A percentile compares a stretch with the other conserved stretches of the same genome.
Conservation (phyloP, 2,329 filamentous ascomycete species). For the Cyanodermella asteris region DNA sequence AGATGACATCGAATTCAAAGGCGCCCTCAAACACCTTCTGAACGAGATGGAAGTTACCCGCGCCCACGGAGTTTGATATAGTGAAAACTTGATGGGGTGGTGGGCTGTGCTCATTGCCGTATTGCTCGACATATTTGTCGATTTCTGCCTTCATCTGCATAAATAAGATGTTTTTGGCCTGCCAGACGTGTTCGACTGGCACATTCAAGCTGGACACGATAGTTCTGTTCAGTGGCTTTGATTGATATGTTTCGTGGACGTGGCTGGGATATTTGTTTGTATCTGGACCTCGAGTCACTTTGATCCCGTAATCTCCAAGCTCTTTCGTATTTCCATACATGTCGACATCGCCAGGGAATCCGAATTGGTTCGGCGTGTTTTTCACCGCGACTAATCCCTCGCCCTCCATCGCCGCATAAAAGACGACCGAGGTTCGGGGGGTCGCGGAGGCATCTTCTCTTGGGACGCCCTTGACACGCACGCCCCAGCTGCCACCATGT, state of each 20-base stretch:
- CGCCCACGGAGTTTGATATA: conserved; percentile 42
- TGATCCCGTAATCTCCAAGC: conserved; percentile 60
- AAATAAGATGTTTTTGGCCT: conserved; percentile 51
- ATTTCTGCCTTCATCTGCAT: conserved; percentile 40
- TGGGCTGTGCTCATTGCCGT: conserved; percentile 44
- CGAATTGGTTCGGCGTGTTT: conserved; percentile 28
- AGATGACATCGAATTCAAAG: conserved; percentile 85
- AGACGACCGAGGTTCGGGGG: conserved; percentile 56
- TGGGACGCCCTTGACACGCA: conserved; percentile 61
- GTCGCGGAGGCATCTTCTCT: conserved; percentile 44
- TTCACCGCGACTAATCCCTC: conserved; percentile 42
- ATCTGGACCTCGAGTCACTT: conserved; percentile 48
- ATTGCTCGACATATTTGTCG: conserved; percentile 35
- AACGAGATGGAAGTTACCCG: conserved; percentile 66
- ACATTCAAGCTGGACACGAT: conserved; percentile 50
- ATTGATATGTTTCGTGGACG: conserved; percentile 39
- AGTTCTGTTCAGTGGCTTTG: conserved; percentile 55
- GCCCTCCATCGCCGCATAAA: conserved; percentile 67
- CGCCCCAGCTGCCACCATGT: conserved; percentile 81
- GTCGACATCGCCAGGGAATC: conserved; percentile 39
- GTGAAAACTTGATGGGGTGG: conserved; percentile 75
- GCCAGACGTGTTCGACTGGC: conserved; percentile 55
- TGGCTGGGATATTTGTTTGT: conserved; percentile 35
- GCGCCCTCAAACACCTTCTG: conserved; percentile 79
- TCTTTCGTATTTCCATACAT: conserved; percentile 47